These are phyloP conservation scores for Penicillium paxilli DNA, from an alignment of 495 filamentous ascomycete species.

Conservation along the genomic window DNA sequence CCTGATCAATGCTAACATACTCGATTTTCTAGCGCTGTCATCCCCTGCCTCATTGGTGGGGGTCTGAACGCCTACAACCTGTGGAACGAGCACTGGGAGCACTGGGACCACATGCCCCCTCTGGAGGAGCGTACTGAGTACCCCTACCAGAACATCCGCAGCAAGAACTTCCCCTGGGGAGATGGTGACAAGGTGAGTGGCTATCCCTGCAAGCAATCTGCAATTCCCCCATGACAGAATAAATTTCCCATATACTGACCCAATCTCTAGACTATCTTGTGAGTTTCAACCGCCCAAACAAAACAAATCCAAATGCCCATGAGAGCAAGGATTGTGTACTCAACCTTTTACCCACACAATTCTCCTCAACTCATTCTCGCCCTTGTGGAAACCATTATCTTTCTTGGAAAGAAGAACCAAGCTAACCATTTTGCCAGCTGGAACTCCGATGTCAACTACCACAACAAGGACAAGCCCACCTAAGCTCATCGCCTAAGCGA, in stretches of 20 bases:
- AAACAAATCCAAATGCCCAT: background rate
- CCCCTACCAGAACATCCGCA: constrained; percentile 90
- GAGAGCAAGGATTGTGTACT: background rate
- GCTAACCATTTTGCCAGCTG: constrained; percentile 62
- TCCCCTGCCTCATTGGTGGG: constrained; percentile 69
- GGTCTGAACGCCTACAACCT: constrained; percentile 80
- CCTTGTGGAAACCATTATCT: no score
- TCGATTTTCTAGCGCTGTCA: constrained; percentile 53
- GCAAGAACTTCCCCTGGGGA: constrained; percentile 88
- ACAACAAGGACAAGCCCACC: constrained; percentile 80
- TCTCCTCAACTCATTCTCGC: no score
- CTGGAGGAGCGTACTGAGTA: constrained; percentile 88
- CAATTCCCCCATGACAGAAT: background rate
- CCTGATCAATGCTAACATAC: background rate
- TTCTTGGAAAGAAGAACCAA: background rate
- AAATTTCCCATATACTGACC: constrained; percentile 30
- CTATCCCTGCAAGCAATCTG: background rate
- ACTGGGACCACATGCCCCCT: constrained; percentile 81
- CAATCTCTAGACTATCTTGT: constrained; percentile 60
- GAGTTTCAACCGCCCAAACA: constrained; percentile 36
- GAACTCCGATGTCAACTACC: constrained; percentile 93
- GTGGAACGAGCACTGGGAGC: constrained; percentile 95
- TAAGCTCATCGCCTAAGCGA: constrained; percentile 33
- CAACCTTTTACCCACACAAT: background rate
- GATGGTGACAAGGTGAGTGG: constrained; percentile 84